Base-by-base conservation (phyloP, 352 stramenopile genomes). In the Poterioochromonas sp. region DNA sequence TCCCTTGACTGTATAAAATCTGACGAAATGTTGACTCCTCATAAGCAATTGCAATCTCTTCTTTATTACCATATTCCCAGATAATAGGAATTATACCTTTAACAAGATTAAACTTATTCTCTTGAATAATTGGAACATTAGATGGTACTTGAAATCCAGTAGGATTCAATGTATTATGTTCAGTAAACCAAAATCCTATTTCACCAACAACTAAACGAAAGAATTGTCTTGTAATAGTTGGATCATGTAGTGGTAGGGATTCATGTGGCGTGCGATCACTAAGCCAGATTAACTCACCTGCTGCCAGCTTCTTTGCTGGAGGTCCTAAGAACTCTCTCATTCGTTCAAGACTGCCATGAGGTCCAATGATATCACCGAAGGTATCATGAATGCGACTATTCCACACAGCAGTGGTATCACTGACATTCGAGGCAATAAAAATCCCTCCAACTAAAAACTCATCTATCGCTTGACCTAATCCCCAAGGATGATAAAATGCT, bases 121-220 rank as follows among this genome's bases (percentile, higher is more conserved):
- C 58, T 35, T 15, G 11, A 20, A 68, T 68, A 40, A 68, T 68
- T 8, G 5, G 26, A 15, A 68, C 58, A 5, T 8, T n/a, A 11
- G 15, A 37, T 32, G 58, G 58, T 40, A 37, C 5, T 26, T 15
- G 5, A 37, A 68, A 15, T n/a, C 58, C 58, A 8, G 29, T 68
- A 15, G 58, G 58, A 26, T 68, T 68, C 5, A 40, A 8, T 35
- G 58, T 68, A 40, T 15, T 35, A 26, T 68, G 58, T n/a, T 68
- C 26, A n/a, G 58, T 11, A 37, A 68, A 68, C 58, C 58, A 68
- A 8, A 37, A 15, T 39, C 15, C 29, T 39, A 68, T 34, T 34
- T 68, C 58, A 39, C 58, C 58, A 35, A 37, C 58, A 37, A 68
- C 58, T 15, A 68, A 26, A 68, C 58, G 58, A 40, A 68, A 68